Evolutionary conservation across 129 eudicot species (phyloP), one percentile per base, ranked within the genome.

Genomic region (Erigeron canadensis): DNA sequence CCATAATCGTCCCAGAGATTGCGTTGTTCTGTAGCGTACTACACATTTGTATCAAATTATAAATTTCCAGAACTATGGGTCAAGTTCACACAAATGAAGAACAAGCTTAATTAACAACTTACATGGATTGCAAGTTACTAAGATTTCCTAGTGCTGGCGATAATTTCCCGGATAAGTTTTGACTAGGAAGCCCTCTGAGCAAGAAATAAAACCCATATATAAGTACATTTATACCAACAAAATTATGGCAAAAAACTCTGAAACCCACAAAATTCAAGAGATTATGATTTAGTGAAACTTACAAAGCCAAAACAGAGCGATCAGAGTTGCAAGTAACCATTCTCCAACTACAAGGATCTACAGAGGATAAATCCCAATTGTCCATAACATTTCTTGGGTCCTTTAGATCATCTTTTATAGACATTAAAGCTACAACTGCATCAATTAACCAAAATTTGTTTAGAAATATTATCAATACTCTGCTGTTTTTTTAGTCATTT

Each of bases 341-440:
- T 72, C 96, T 89, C 99, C 99, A 94, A 80, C 97, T 84, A 81
- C 99, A 94, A 79, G 99, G 99, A 87, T 94, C 99, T 40, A 94
- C 99, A 65, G 95, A 87, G 67, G 83, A 85, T n/a, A 82, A 79
- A 77, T 94, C 99, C 99, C 99, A 94, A 69, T 84, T 87, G 81
- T 94, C 97, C 81, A 94, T 81, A 12, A 94, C 89, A 82, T 89
- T 87, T 8, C 87, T 74, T 42, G 97, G 99, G 71, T 94, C 99
- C 60, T 68, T 75, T 28, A 94, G 71, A 54, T 71, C 92, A 59
- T 48, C 83, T 74, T 94, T 94, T 71, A 94, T 86, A 22, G 95
- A 87, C 85, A 94, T 87, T 81, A 94, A 77, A 66, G 99, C 99
- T 57, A 94, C 96, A 79, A 94, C 99, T 94, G 87, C 81, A 81